phyloP scores from a whole-genome alignment of 176 grass and related monocot species.

The Hyparrhenia diplandra region DNA sequence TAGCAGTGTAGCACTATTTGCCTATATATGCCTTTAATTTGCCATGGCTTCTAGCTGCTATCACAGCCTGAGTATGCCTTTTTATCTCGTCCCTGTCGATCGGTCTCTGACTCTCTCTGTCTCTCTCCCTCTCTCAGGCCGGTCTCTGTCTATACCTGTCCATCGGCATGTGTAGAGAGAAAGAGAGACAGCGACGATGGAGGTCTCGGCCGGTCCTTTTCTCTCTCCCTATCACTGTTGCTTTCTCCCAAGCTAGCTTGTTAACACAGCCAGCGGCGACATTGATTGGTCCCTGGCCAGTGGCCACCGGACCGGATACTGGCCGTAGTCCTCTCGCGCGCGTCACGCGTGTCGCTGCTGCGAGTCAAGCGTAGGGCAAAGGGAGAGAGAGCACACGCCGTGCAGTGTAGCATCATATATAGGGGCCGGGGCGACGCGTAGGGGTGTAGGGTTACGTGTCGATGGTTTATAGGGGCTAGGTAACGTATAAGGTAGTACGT shows the following conservation, averaged over 20 bases:
- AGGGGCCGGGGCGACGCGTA: neutral
- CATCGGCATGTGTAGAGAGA: neutral
- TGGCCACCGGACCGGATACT: neutral
- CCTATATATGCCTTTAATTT: neutral
- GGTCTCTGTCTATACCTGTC: neutral
- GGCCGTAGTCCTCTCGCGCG: neutral
- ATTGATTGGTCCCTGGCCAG: conserved; percentile 10
- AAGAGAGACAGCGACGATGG: no score
- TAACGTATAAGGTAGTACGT: no score
- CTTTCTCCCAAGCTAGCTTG: neutral
- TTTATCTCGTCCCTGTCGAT: neutral
- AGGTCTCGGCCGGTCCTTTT: neutral
- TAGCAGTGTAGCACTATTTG: neutral
- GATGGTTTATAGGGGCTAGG: neutral
- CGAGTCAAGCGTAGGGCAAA: neutral
- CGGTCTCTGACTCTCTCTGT: neutral
- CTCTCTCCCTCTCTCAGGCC: neutral
- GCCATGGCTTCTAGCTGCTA: neutral
- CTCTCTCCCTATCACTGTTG: neutral
- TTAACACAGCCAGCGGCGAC: neutral
- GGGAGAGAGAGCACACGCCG: neutral
- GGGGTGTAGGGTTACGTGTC: conserved; percentile 5
- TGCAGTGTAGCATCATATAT: neutral
- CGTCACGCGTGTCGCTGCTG: neutral
- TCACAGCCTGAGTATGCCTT: conserved; percentile 3